Evolutionary conservation across 805 yeast genomes (phyloP), one percentile per base, ranked within the genome.

Genomic region (Myxozyma udenii): DNA sequence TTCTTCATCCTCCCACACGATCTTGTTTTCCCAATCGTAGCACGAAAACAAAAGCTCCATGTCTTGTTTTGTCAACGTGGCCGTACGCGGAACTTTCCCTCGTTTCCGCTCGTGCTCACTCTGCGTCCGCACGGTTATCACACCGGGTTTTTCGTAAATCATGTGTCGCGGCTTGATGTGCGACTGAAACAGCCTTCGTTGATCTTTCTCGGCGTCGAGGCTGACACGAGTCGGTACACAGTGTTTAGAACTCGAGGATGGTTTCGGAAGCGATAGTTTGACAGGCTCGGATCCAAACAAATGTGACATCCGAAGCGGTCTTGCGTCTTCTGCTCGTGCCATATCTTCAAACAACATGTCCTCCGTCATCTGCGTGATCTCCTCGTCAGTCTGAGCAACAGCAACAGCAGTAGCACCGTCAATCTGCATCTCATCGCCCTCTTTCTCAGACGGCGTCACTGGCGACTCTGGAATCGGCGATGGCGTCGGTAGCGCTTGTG

Each of bases 141-240:
- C 38, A 7, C 60, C 58, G n/a, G 60, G 55, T 14, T 44, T 43
- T n/a, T 54, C 58, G 22, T 14, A 24, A 1, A 55, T 19, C 5
- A 58, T 38, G 6, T 54, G 45, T 7, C 52, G 33, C 4, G 48
- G 41, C 16, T 50, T 24, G 9, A 50, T 37, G 25, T 49, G 53
- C 1, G 53, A 58, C 28, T 48, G 38, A 37, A 46, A 58, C 11
- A 49, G 46, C 24, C 76, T 77, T 41, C 78, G 68, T 48, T 81
- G 78, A 64, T 87, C 95, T 4, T 75, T 64, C 32, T 78, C 86
- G 0, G 81, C 74, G 53, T 87, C 91, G 22, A 87, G 71, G 3
- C 72, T 67, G 22, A 81, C 60, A 49, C 81, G 78, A 6, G 80
- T 73, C 0, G 95, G 93, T 0, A 65, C 57, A 21, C 70, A 63